These are phyloP conservation scores for Clavispora phyllophila DNA, from an alignment of 805 yeast species.

Conservation along the genomic window DNA sequence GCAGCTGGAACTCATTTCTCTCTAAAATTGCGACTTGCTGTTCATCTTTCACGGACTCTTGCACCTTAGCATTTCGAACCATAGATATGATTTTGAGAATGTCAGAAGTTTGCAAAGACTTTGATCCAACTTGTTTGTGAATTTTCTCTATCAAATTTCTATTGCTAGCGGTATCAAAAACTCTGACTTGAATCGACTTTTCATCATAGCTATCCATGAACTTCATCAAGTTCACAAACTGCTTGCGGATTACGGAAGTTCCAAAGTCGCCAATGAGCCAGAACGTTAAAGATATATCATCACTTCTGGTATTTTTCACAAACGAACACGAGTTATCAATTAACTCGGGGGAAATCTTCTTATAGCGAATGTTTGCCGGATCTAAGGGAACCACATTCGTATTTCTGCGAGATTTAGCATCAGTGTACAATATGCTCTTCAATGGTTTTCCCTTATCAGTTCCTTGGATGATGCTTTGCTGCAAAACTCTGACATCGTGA, in stretches of 20 bases:
- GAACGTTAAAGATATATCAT: constrained; percentile 41
- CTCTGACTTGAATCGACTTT: constrained; percentile 33
- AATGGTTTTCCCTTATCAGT: constrained; percentile 23
- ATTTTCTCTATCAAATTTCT: constrained; percentile 2
- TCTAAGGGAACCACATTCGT: constrained; percentile 31
- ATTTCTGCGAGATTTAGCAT: constrained; percentile 43
- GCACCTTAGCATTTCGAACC: constrained; percentile 2
- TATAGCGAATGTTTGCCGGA: constrained; percentile 28
- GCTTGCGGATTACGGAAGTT: constrained; percentile 32
- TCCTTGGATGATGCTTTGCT: constrained; percentile 21
- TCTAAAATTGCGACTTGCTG: constrained; percentile 19
- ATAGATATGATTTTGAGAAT: constrained; percentile 7
- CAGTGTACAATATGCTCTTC: constrained; percentile 39
- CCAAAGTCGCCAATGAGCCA: constrained; percentile 60
- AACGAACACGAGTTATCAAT: constrained; percentile 21
- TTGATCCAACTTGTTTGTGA: neutral
- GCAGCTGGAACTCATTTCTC: constrained; percentile 25
- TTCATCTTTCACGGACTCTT: constrained; percentile 2
- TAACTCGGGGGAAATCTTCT: constrained; percentile 23
- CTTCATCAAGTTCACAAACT: constrained; percentile 36
- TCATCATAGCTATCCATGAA: constrained; percentile 17
- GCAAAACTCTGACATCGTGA: constrained; percentile 44
- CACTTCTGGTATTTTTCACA: constrained; percentile 7
- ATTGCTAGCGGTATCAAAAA: constrained; percentile 22
- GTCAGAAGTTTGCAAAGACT: constrained; percentile 1